Evolutionary conservation across 306 rosid species (phyloP), one percentile per base, ranked within the genome.

Genomic region (Prunus davidiana): DNA sequence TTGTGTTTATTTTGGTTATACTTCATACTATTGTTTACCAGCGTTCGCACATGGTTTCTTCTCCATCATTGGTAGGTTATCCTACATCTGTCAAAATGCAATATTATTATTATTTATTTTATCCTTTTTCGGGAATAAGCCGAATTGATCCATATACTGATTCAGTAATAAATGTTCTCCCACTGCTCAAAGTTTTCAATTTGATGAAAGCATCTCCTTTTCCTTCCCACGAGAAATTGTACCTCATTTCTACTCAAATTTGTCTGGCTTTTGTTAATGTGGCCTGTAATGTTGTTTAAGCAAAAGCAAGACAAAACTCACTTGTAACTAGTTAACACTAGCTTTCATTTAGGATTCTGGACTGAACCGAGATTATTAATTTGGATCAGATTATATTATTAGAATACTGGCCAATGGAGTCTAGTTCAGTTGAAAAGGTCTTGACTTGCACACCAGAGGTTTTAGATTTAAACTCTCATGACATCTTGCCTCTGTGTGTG

Each of bases 41-140:
- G 30, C 49, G 14, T 56, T 79, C 45, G 25, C 58, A 38, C 78
- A n/a, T 60, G 73, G 69, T 8, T 69, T 71, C 56, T 62, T 50
- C 71, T 76, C 32, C 70, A 55, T 25, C 55, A 51, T 15, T 47
- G 55, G 69, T 60, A 51, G 51, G n/a, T 50, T 67, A 72, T 78
- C 74, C 75, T 71, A 46, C 76, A 15, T 71, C 8, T 71, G 47
- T 69, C 78, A 22, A 75, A 34, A 71, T 58, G 76, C 57, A 27
- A 30, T 34, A 46, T 71, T 71, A 22, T 79, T 32, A 32, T 32
- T 32, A 0, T 70, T 54, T 62, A 45, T 62, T 61, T 57, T 43
- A 38, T 38, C 46, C 62, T 34, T 25, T 20, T 45, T 22, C 1
- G 75, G 78, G 74, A 77, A 58, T 82, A 58, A 71, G 76, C 72